phyloP scores from a whole-genome alignment of 2,329 filamentous ascomycete species.

The Xylariales sp. region DNA sequence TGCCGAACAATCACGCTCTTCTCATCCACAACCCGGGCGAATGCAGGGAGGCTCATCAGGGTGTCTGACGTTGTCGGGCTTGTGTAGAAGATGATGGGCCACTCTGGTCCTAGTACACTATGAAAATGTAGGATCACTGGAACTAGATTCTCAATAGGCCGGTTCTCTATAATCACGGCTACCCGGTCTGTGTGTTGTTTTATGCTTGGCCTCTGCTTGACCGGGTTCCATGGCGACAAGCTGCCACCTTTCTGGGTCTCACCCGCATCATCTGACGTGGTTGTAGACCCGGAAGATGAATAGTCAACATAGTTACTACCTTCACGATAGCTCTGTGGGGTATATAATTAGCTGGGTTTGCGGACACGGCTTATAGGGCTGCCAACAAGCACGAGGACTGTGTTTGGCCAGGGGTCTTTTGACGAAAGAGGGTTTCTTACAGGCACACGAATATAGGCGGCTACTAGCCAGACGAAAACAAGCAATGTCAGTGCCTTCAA shows the following conservation, averaged over 20 bases:
- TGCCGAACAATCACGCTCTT: conserved; percentile 31
- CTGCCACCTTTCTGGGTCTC: too few species aligned
- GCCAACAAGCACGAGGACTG: too few species aligned
- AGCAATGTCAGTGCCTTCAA: neutral
- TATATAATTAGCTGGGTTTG: too few species aligned
- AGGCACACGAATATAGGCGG: neutral
- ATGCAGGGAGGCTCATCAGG: conserved; percentile 22
- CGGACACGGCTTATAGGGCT: too few species aligned
- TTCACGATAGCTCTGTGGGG: too few species aligned
- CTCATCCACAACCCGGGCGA: conserved; percentile 28
- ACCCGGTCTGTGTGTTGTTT: conserved; percentile 15
- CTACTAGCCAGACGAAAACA: conserved; percentile 1
- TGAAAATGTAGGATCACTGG: conserved; percentile 34
- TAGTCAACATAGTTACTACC: too few species aligned
- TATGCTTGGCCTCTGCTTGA: neutral
- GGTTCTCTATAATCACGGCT: conserved; percentile 32
- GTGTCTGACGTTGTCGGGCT: conserved; percentile 19
- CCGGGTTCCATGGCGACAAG: too few species aligned
- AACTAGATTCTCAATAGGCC: conserved; percentile 24
- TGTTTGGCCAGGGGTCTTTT: too few species aligned
- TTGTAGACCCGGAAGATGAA: too few species aligned
- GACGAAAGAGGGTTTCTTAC: conserved; percentile 2
- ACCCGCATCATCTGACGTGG: too few species aligned
- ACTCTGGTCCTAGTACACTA: conserved; percentile 34
- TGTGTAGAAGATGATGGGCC: conserved; percentile 41